Evolutionary conservation across 331 rosid species (phyloP), one percentile per base, ranked within the genome.

Genomic region (Erythrophleum ivorense): DNA sequence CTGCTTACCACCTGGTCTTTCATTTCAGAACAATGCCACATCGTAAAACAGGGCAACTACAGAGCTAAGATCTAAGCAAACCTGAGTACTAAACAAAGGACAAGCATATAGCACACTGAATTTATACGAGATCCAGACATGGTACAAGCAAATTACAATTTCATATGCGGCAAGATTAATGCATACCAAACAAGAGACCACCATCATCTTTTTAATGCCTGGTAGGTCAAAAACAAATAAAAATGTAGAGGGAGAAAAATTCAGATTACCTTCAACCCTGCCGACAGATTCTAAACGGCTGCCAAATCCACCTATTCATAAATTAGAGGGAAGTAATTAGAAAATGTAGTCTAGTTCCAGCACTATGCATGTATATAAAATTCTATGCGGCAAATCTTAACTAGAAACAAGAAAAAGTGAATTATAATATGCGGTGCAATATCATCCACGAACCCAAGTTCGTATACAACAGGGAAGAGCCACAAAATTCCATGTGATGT

Each of bases 201-300:
- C 83, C 71, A 24, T 55, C 15, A 43, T 41, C 40, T 21, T 11
- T 6, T 43, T 41, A 59, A 14, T 38, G 46, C 41, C 33, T 9
- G 68, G 49, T 14, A 36, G 64, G 53, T n/a, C 55, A 24, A 57
- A 68, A 18, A 15, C 34, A 70, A 57, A 31, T 33, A 50, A 71
- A 9, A 80, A n/a, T 46, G 1, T 21, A 34, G 66, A 66, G 46
- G 48, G 73, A 46, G 59, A 36, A 59, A 78, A 58, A 58, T 6
- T 33, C 34, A 40, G 43, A 40, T 63, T 59, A 86, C 91, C 91
- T 84, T 86, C 88, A 71, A 86, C 85, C 83, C 85, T 71, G 86
- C 83, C 72, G 36, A 79, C 31, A 52, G 77, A 77, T 7, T 83
- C 86, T 38, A 55, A 49, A n/a, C 38, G 50, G 68, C 64, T 70